Percentiles rank a stretch among this genome's conserved stretches.
Evolutionary conservation across 2,329 filamentous ascomycete species (phyloP).

Genomic region (Phoma sp.): DNA sequence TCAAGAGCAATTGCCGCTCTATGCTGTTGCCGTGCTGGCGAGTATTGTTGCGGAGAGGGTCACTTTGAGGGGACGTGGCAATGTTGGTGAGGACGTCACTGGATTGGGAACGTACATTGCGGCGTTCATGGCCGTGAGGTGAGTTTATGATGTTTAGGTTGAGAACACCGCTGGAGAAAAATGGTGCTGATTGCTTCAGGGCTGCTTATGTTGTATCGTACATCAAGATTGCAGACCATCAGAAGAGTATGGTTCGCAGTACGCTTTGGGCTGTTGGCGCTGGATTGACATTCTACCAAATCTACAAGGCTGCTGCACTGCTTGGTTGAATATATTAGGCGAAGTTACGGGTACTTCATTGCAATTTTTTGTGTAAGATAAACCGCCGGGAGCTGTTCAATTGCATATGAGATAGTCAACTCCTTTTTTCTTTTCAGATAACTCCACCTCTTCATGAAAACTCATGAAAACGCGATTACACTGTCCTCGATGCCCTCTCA

Average conservation of each 20-base stretch:
- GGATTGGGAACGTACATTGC: constrained; percentile 29
- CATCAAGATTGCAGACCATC: constrained; percentile 26
- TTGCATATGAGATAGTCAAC: background rate
- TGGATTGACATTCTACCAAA: constrained; percentile 25
- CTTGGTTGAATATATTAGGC: constrained; percentile 4
- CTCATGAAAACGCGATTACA: too few species aligned
- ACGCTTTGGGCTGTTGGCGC: constrained; percentile 19
- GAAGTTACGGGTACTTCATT: too few species aligned
- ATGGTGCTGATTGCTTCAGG: background rate
- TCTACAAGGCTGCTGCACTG: constrained; percentile 32
- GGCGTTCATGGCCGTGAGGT: constrained; percentile 27
- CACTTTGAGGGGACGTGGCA: constrained; percentile 16
- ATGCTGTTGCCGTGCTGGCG: constrained; percentile 30
- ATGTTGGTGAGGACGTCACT: constrained; percentile 22
- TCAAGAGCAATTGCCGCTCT: constrained; percentile 33
- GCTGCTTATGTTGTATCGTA: constrained; percentile 29
- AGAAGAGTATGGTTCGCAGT: constrained; percentile 29
- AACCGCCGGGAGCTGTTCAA: too few species aligned
- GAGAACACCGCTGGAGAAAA: background rate
- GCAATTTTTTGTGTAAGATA: too few species aligned
- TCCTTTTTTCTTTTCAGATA: too few species aligned
- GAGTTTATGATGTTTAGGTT: background rate
- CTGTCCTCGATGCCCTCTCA: too few species aligned
- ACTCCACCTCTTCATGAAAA: too few species aligned
- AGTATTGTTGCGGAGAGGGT: constrained; percentile 33